phyloP scores from a whole-genome alignment of 2,329 filamentous ascomycete species.

The Neonectria sp. region DNA sequence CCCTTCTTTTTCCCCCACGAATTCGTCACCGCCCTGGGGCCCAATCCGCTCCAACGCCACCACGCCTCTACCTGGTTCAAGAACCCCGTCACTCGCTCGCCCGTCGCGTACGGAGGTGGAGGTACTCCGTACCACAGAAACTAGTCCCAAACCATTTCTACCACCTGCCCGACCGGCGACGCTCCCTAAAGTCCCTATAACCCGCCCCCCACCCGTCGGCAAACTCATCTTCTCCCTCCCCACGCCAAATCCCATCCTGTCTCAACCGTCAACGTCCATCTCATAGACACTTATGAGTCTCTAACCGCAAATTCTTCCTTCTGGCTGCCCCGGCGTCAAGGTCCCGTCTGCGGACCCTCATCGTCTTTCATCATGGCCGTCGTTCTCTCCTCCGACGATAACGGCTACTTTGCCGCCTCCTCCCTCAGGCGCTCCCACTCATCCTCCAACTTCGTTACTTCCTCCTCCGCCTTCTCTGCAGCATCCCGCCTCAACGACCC shows the following conservation, averaged over 20 bases:
- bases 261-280: conserved; percentile 26
- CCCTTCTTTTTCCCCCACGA: conserved; percentile 43
- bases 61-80: conserved; percentile 46
- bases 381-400: conserved; percentile 71
- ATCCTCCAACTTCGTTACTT: conserved; percentile 68
- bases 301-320: conserved; percentile 35
- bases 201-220: conserved; percentile 47
- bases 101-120: conserved; percentile 29
- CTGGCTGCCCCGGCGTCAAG: conserved; percentile 44
- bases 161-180: conserved; percentile 42
- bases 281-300: conserved; percentile 42
- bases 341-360: conserved; percentile 39
- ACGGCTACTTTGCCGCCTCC: conserved; percentile 68
- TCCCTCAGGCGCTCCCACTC: conserved; percentile 73
- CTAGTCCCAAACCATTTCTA: conserved; percentile 46
- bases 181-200: conserved; percentile 45
- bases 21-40: conserved; percentile 47
- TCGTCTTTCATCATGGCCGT: conserved; percentile 64
- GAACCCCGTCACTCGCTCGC: conserved; percentile 32
- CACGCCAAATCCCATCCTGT: conserved; percentile 37
- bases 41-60: conserved; percentile 44
- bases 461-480: conserved; percentile 60
- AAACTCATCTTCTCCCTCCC: conserved; percentile 44
- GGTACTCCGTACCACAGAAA: conserved; percentile 40
- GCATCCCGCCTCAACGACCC: conserved; percentile 63